Conservation (phyloP, 129 eudicot species). For the Daucus carota region DH1_v3.0 NC_030385.2:36213501-36214000, state of each 20-base stretch:
- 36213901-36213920: constrained; percentile 19
- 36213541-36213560: constrained; percentile 98
- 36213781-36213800: constrained; percentile 84
- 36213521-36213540: constrained; percentile 88
- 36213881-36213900: constrained; percentile 99
- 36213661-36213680: constrained; percentile 93
- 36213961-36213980: constrained; percentile 1
- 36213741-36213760: not conserved
- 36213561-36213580: constrained; percentile 90
- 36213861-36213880: constrained; percentile 89
- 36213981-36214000: constrained; percentile 64
- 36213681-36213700: constrained; percentile 35
- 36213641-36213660: constrained; percentile 89
- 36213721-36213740: not conserved
- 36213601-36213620: constrained; percentile 73
- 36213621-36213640: constrained; percentile 79
- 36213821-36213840: constrained; percentile 99
- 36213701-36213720: constrained; percentile 7
- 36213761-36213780: constrained; percentile 91
- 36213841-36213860: constrained; percentile 90
- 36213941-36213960: constrained; percentile 6
- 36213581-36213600: constrained; percentile 74
- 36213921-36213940: not conserved
- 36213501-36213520: constrained; percentile 63
- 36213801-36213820: constrained; percentile 97